phyloP scores from a whole-genome alignment of 768 basidiomycete species.

The Auriculariales sp. region DNA sequence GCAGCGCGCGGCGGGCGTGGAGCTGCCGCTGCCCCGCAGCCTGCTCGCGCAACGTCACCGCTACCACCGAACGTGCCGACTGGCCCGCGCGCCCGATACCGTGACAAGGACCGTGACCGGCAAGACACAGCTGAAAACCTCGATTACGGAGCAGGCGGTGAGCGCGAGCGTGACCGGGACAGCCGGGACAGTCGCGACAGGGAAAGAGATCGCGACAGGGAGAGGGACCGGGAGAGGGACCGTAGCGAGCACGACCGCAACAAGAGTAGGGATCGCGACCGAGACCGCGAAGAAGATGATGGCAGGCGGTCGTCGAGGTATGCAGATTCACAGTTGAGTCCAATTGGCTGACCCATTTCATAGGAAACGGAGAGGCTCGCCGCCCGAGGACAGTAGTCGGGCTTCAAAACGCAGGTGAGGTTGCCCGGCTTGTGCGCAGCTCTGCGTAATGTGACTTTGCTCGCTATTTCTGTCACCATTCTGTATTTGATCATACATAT shows the following conservation, averaged over 20 bases:
- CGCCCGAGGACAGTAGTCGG: background rate
- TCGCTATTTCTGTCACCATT: too few species aligned
- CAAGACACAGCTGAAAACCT: constrained; percentile 76
- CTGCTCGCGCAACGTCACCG: constrained; percentile 68
- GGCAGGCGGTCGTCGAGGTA: background rate
- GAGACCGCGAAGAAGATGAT: background rate
- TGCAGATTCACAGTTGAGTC: background rate
- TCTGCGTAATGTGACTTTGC: too few species aligned
- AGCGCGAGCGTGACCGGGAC: too few species aligned
- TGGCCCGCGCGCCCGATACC: constrained; percentile 76
- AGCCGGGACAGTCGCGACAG: constrained; percentile 11
- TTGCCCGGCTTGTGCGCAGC: too few species aligned
- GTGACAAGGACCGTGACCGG: constrained; percentile 79
- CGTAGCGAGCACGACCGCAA: too few species aligned
- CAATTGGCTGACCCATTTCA: background rate
- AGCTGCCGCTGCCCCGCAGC: constrained; percentile 30
- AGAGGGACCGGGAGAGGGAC: constrained; percentile 31
- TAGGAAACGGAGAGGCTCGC: background rate
- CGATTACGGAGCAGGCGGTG: constrained; percentile 55
- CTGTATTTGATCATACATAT: too few species aligned
- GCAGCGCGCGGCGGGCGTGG: constrained; percentile 5
- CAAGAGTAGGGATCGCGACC: too few species aligned
- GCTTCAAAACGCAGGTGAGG: background rate
- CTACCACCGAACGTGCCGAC: constrained; percentile 79
- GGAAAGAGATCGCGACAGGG: constrained; percentile 15